Evolutionary conservation across 2,329 filamentous ascomycete genomes (phyloP).

Genomic region (Dactylellina sp.): DNA sequence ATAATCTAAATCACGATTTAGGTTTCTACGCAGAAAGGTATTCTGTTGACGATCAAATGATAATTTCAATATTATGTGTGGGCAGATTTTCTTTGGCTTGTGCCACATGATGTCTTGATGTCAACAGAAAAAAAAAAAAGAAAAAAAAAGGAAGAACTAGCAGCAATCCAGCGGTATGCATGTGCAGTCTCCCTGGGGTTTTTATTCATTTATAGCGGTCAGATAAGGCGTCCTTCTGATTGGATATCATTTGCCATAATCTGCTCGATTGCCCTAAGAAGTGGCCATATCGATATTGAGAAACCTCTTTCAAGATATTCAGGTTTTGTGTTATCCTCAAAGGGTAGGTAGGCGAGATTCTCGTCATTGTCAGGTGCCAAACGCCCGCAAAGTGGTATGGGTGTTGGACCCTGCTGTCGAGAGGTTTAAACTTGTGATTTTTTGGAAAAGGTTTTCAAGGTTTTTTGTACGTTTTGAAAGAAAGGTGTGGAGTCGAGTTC

Average conservation of each 20-base stretch:
- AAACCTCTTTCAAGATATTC: background rate
- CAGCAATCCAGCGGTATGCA: constrained; percentile 49
- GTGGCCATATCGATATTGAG: background rate
- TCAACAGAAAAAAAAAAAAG: constrained; percentile 43
- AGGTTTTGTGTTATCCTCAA: background rate
- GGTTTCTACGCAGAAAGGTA: constrained; percentile 61
- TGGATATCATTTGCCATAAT: background rate
- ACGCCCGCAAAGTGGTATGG: too few relatives aligned
- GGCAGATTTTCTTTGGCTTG: constrained; percentile 52
- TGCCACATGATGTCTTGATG: constrained; percentile 35
- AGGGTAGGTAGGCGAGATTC: background rate
- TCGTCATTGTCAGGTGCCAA: background rate
- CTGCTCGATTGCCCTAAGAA: background rate
- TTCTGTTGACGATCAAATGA: constrained; percentile 48
- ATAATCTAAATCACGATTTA: too few relatives aligned
- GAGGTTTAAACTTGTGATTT: background rate
- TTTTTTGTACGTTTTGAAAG: background rate
- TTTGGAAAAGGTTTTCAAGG: background rate
- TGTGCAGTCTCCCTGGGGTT: too few relatives aligned
- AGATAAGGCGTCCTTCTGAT: too few relatives aligned
- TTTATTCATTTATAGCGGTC: too few relatives aligned
- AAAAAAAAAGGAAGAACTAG: constrained; percentile 16
- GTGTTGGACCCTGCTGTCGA: background rate
- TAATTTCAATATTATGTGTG: constrained; percentile 58
- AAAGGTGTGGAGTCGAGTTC: constrained; percentile 2